These are phyloP conservation scores for Trichophyton schoenleinii DNA, from an alignment of 2,329 filamentous ascomycete genomes.

Conservation along the genomic window DNA sequence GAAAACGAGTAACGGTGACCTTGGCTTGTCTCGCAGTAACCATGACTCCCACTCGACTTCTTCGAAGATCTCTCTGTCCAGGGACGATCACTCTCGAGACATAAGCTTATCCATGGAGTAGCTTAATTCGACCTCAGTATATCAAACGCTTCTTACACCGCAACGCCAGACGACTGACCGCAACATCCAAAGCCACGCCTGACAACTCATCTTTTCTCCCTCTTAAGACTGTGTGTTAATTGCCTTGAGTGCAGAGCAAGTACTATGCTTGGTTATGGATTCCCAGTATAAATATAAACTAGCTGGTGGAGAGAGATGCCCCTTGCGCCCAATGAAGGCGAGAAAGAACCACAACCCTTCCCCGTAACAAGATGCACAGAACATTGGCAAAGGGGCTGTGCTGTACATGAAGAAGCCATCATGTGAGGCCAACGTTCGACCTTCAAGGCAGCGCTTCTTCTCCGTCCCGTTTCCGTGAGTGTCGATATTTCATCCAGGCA, in stretches of 20 bases:
- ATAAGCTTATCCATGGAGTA: slow-evolving; percentile 1
- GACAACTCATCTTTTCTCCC: background rate
- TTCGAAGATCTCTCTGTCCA: background rate
- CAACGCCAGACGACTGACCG: background rate
- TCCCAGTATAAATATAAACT: background rate
- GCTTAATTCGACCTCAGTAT: slow-evolving; percentile 3
- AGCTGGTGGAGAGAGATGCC: background rate
- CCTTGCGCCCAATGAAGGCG: background rate
- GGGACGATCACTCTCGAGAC: background rate
- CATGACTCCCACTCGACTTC: background rate
- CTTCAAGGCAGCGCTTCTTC: background rate
- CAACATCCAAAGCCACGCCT: background rate
- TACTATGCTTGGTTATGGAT: background rate
- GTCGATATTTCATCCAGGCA: background rate
- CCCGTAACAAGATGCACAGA: background rate
- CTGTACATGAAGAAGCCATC: background rate
- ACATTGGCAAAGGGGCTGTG: background rate
- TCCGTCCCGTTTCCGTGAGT: background rate
- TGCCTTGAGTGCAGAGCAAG: background rate
- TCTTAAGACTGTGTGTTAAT: background rate
- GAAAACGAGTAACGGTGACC: background rate
- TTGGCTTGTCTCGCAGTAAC: background rate
- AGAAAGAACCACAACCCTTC: background rate
- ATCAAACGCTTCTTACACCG: background rate
- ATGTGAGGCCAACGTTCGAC: background rate